Evolutionary conservation across 2,329 filamentous ascomycete genomes (phyloP), one percentile per base, ranked within the genome.

Genomic region (Mycosphaerella sp.): DNA sequence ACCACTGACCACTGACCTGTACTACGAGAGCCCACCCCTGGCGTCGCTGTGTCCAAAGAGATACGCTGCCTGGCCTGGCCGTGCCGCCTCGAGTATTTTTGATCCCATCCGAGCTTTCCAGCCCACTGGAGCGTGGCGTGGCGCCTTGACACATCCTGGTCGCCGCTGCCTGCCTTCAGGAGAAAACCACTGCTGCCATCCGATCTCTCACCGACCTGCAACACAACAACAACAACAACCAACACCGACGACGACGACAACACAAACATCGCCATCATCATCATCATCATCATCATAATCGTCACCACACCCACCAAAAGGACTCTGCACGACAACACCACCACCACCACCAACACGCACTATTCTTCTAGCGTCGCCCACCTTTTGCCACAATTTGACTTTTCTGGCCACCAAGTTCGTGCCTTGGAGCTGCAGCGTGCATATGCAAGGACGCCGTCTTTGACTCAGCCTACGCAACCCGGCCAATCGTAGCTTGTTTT

Each of bases 391-490:
- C 8, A 11, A 17, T 9, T 23, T 9, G 8, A n/a, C n/a, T 42
- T 42, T 14, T 14, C 40, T 42, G 40, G 11, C 40, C 40, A 42
- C 40, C 21, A 11, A 29, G 51, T n/a, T 48, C 53, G 48, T 51
- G 53, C 53, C 46, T 51, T 48, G 39, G 45, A 49, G 48, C 49
- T 53, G 54, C 54, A 53, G 26, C 34, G 14, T 50, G 45, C 54
- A 56, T 51, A 44, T 42, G 39, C 48, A 42, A 48, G 48, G 23
- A 43, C 43, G 34, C 41, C 21, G 17, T 39, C 44, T 39, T 48
- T 51, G 53, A 50, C 39, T 51, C 48, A 41, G 44, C 41, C 48
- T 34, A 31, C 50, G 44, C 50, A 26, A 45, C 54, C 54, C 54
- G 23, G 46, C 54, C 49, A 56, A 56, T 56, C 50, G 49, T 49